Conservation (phyloP, 192 early-diverging fungal species). For the Anaeromyces robustus region DNA sequence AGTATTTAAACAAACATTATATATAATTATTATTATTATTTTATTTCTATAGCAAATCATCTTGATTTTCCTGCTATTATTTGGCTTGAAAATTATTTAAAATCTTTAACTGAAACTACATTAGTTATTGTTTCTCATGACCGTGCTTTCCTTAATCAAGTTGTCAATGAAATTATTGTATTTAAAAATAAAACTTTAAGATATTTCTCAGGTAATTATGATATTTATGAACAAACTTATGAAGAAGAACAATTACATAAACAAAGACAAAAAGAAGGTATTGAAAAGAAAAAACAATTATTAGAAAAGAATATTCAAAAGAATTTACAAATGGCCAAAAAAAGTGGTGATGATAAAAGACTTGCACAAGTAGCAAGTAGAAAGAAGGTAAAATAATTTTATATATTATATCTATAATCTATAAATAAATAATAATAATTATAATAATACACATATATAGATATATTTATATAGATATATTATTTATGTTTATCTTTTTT, state of each 20-base stretch:
- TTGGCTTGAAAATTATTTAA: conserved; percentile 75
- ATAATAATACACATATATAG: too few relatives aligned
- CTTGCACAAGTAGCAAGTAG: conserved; percentile 56
- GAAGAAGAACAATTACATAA: conserved; percentile 39
- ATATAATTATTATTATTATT: background rate
- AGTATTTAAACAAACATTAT: background rate
- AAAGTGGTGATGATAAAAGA: conserved; percentile 69
- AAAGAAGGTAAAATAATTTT: conserved; percentile 46
- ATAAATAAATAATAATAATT: too few relatives aligned
- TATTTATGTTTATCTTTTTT: too few relatives aligned
- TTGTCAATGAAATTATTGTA: conserved; percentile 59
- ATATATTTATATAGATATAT: background rate
- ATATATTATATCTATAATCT: too few relatives aligned
- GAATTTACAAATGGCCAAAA: conserved; percentile 48
- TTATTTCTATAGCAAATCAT: conserved; percentile 40
- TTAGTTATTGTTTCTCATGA: conserved; percentile 83
- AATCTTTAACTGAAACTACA: conserved; percentile 37
- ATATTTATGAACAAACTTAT: conserved; percentile 8
- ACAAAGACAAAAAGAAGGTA: conserved; percentile 54
- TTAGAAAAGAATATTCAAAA: conserved; percentile 39
- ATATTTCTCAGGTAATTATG: conserved; percentile 75
- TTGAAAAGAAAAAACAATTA: conserved; percentile 6
- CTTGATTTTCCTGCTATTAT: conserved; percentile 79
- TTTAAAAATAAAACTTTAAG: conserved; percentile 51
- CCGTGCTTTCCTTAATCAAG: conserved; percentile 66